phyloP scores from a whole-genome alignment of 1,284 basidiomycete species.

The Anthracocystis setariae region DNA sequence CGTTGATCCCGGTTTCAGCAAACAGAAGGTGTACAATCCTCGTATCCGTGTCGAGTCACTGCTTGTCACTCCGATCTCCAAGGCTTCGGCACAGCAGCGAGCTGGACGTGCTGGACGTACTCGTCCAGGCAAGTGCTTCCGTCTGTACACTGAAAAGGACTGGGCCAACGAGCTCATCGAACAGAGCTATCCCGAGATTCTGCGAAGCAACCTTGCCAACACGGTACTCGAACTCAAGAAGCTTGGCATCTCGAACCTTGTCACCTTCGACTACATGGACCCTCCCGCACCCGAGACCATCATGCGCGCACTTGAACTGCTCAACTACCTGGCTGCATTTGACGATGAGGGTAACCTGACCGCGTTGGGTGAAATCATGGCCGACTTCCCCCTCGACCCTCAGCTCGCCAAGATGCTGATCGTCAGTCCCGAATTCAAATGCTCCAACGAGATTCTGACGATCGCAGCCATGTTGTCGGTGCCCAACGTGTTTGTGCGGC shows the following conservation, averaged over 20 bases:
- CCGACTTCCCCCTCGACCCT: slow-evolving; percentile 96
- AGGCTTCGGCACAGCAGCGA: slow-evolving; percentile 93
- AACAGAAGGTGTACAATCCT: slow-evolving; percentile 97
- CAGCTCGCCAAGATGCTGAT: slow-evolving; percentile 94
- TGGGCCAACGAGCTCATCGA: slow-evolving; percentile 88
- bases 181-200: slow-evolving; percentile 94
- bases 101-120: slow-evolving; percentile 97
- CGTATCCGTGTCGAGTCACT: slow-evolving; percentile 94
- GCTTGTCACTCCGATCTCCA: slow-evolving; percentile 92
- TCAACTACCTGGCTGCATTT: slow-evolving; percentile 90
- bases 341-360: slow-evolving; percentile 96
- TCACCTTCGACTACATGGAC: slow-evolving; percentile 83
- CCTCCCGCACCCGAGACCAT: slow-evolving; percentile 87
- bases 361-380: slow-evolving; percentile 88
- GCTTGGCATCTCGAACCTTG: slow-evolving; percentile 75
- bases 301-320: slow-evolving; percentile 93
- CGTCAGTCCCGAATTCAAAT: slow-evolving; percentile 91
- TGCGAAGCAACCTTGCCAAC: slow-evolving; percentile 84
- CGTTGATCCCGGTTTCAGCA: slow-evolving; percentile 96
- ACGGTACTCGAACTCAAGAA: slow-evolving; percentile 94
- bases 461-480: slow-evolving; percentile 95
- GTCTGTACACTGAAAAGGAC: slow-evolving; percentile 96
- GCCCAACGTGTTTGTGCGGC: slow-evolving; percentile 92
- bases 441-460: slow-evolving; percentile 93
- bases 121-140: slow-evolving; percentile 94